Conservation (phyloP, 371 early-diverging fungal species). For the Rhizopus microsporus region DNA sequence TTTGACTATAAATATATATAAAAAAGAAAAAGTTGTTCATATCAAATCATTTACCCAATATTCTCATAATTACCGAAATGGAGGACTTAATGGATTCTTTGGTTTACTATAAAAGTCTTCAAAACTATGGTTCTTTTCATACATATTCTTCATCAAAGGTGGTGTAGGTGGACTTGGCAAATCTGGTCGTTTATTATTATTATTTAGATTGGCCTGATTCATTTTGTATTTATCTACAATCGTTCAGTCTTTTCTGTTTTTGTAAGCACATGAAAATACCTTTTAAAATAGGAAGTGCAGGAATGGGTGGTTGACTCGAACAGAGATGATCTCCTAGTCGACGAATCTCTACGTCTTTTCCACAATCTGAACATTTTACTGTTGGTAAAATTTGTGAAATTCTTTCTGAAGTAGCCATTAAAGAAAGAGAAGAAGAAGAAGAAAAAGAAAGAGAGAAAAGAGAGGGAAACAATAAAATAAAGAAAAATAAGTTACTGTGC, state of each 20-base stretch:
- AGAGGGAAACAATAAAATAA: slow-evolving; percentile 8
- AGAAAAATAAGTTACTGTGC: neutral
- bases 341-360: slow-evolving; percentile 59
- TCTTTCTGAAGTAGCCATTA: slow-evolving; percentile 41
- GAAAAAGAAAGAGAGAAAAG: slow-evolving; percentile 2
- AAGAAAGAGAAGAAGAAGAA: slow-evolving; percentile 10
- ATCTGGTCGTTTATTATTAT: neutral
- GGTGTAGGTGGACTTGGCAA: neutral
- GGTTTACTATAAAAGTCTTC: slow-evolving; percentile 25
- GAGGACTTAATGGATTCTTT: slow-evolving; percentile 27
- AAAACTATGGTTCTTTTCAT: slow-evolving; percentile 11
- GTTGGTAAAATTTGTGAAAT: slow-evolving; percentile 64
- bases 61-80: slow-evolving; percentile 25
- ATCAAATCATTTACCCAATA: slow-evolving; percentile 5
- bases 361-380: slow-evolving; percentile 68
- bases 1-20: slow-evolving; percentile 8
- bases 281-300: slow-evolving; percentile 48
- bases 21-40: slow-evolving; percentile 1
- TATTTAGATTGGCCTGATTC: neutral
- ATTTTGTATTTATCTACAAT: slow-evolving; percentile 14
- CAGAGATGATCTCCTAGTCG: slow-evolving; percentile 62
- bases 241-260: neutral
- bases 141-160: slow-evolving; percentile 15
- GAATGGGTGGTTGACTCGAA: slow-evolving; percentile 58
- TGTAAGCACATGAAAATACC: slow-evolving; percentile 18